A percentile compares a stretch with the other conserved stretches of the same genome.
phyloP scores from a whole-genome alignment of 345 rosid species.

The Fremontodendron californicum region DNA sequence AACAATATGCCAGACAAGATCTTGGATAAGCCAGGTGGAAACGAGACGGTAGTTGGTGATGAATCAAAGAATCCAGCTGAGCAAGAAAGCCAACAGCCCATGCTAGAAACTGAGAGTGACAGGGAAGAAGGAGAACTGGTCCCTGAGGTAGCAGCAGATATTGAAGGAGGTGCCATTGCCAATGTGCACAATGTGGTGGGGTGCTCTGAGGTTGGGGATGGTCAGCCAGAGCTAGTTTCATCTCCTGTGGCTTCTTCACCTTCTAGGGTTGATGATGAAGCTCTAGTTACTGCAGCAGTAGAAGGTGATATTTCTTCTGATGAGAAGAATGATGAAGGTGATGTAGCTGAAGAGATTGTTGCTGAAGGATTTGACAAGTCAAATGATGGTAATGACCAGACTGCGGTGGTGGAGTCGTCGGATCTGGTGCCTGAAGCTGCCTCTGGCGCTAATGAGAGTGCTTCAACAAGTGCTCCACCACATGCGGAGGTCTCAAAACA shows the following conservation, averaged over 20 bases:
- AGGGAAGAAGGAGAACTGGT: constrained; percentile 86
- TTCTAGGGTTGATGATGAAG: constrained; percentile 48
- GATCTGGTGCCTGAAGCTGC: constrained; percentile 33
- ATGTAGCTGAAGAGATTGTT: constrained; percentile 35
- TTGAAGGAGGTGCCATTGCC: constrained; percentile 43
- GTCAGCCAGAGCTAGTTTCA: constrained; percentile 36
- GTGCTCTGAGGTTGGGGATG: constrained; percentile 57
- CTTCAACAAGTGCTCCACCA: constrained; percentile 19
- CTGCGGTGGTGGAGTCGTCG: constrained; percentile 28
- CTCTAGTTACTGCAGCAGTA: constrained; percentile 22
- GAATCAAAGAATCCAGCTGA: constrained; percentile 42
- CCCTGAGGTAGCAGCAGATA: constrained; percentile 61
- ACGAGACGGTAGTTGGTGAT: constrained; percentile 39
- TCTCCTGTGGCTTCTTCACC: constrained; percentile 70
- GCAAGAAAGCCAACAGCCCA: constrained; percentile 41
- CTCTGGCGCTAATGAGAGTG: constrained; percentile 21
- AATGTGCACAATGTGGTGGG: constrained; percentile 39
- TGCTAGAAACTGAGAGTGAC: constrained; percentile 53
- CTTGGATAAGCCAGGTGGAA: constrained; percentile 46
- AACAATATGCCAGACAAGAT: constrained; percentile 35
- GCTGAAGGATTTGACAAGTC: constrained; percentile 57
- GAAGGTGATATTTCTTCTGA: constrained; percentile 54
- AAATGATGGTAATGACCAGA: constrained; percentile 40
- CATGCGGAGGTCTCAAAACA: constrained; percentile 31
- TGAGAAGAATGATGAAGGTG: constrained; percentile 65